Evolutionary conservation across 371 early-diverging fungal genomes (phyloP).

Genomic region (Apophysomyces ossiformis): DNA sequence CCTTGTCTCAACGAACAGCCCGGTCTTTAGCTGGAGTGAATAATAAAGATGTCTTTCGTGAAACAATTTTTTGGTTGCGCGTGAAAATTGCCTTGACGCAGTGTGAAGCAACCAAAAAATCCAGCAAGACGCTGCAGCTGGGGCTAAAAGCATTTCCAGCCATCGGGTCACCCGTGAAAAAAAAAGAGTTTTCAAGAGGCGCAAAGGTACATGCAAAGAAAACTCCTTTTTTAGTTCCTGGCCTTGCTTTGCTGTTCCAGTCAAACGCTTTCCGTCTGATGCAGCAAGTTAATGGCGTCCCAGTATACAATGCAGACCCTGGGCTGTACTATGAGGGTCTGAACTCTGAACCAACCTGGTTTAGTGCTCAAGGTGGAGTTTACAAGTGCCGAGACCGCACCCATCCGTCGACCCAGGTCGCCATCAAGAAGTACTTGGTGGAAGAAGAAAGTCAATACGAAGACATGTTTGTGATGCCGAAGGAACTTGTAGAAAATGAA

Average conservation of each 20-base stretch:
- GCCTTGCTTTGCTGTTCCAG: constrained; percentile 9
- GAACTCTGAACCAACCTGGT: constrained; percentile 52
- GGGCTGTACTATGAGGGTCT: constrained; percentile 41
- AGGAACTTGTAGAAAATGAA: constrained; percentile 56
- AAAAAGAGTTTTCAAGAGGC: too few species aligned
- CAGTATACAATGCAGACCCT: constrained; percentile 49
- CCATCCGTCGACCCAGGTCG: constrained; percentile 31
- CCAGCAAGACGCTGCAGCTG: too few species aligned
- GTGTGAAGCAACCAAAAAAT: too few species aligned
- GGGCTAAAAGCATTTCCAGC: too few species aligned
- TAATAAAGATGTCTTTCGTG: too few species aligned
- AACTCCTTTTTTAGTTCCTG: constrained; percentile 6
- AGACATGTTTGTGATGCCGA: constrained; percentile 56
- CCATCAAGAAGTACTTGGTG: constrained; percentile 55
- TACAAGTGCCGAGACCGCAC: constrained; percentile 43
- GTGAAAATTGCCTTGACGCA: too few species aligned
- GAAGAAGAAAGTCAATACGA: constrained; percentile 45
- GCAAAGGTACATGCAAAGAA: too few species aligned
- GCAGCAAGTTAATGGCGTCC: constrained; percentile 58
- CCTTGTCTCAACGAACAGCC: not conserved
- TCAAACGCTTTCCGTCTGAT: constrained; percentile 20
- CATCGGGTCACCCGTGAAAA: too few species aligned
- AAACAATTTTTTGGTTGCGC: too few species aligned
- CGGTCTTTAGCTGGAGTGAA: too few species aligned
- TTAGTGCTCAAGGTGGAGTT: constrained; percentile 57